phyloP scores from a whole-genome alignment of 257 asterid genomes.

The Petrea volubilis region DNA sequence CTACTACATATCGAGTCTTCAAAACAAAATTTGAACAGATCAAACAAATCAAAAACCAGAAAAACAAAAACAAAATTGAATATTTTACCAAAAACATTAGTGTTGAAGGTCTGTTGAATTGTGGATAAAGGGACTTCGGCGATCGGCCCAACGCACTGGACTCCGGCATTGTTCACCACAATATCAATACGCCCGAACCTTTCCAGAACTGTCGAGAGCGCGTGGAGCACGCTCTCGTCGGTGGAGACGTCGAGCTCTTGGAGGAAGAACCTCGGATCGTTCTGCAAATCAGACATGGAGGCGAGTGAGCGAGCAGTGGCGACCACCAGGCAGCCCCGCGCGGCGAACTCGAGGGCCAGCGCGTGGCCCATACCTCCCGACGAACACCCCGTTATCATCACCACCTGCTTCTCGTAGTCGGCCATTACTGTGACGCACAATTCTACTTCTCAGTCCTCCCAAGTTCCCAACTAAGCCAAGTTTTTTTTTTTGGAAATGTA shows the following conservation, averaged over 20 bases:
- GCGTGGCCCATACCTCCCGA: constrained; percentile 94
- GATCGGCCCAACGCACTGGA: constrained; percentile 85
- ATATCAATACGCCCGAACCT: constrained; percentile 75
- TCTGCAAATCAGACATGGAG: constrained; percentile 61
- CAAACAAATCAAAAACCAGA: background rate
- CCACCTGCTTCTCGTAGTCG: constrained; percentile 52
- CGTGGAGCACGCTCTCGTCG: constrained; percentile 62
- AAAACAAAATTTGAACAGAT: background rate
- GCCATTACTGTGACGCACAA: constrained; percentile 17
- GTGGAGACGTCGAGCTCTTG: constrained; percentile 78
- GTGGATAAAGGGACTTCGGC: constrained; percentile 81
- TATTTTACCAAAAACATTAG: constrained; percentile 75
- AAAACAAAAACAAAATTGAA: background rate
- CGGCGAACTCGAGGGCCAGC: constrained; percentile 75
- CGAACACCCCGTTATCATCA: constrained; percentile 83
- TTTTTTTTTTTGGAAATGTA: too few species aligned
- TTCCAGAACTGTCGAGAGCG: constrained; percentile 60
- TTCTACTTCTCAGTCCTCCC: background rate
- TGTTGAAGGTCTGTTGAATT: constrained; percentile 64
- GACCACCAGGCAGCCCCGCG: constrained; percentile 72
- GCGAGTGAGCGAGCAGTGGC: constrained; percentile 81
- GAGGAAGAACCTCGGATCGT: constrained; percentile 66
- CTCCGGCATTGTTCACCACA: constrained; percentile 90
- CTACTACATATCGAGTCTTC: background rate
- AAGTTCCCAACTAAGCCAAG: too few species aligned